Evolutionary conservation across 2,329 filamentous ascomycete genomes (phyloP).

Genomic region (Didymella keratinophila): DNA sequence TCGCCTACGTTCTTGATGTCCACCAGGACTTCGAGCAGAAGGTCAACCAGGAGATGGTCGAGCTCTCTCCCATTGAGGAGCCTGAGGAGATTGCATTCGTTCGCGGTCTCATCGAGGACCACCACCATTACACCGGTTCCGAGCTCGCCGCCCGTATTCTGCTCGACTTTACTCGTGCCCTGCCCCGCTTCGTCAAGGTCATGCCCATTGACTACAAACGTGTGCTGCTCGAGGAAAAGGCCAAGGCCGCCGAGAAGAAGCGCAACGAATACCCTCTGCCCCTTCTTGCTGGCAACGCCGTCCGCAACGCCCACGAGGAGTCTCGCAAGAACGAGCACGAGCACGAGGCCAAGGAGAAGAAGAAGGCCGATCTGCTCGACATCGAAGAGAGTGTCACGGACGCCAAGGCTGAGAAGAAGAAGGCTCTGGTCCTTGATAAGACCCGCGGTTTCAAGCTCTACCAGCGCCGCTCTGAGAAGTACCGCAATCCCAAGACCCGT

Average conservation of each 20-base stretch:
- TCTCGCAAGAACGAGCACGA: slow-evolving; percentile 64
- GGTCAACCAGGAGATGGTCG: slow-evolving; percentile 98
- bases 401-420: slow-evolving; percentile 85
- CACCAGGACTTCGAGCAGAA: slow-evolving; percentile 89
- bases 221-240: slow-evolving; percentile 83
- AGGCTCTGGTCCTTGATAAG: slow-evolving; percentile 95
- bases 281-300: slow-evolving; percentile 71
- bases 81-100: slow-evolving; percentile 89
- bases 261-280: slow-evolving; percentile 83
- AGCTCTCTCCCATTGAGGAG: slow-evolving; percentile 83
- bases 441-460: slow-evolving; percentile 98
- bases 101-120: slow-evolving; percentile 91
- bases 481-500: slow-evolving; percentile 81
- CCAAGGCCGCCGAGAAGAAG: slow-evolving; percentile 84
- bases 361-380: slow-evolving; percentile 74
- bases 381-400: slow-evolving; percentile 93
- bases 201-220: slow-evolving; percentile 96
- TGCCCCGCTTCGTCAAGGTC: slow-evolving; percentile 91
- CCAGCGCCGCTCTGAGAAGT: slow-evolving; percentile 90
- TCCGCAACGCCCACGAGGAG: slow-evolving; percentile 61
- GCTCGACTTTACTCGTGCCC: slow-evolving; percentile 91
- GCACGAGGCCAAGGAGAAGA: slow-evolving; percentile 69
- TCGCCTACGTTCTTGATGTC: slow-evolving; percentile 92
- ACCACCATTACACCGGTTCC: slow-evolving; percentile 97
- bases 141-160: slow-evolving; percentile 92